These are phyloP conservation scores for Fraxinus anomala DNA, from an alignment of 257 asterid species.

Conservation along the genomic window DNA sequence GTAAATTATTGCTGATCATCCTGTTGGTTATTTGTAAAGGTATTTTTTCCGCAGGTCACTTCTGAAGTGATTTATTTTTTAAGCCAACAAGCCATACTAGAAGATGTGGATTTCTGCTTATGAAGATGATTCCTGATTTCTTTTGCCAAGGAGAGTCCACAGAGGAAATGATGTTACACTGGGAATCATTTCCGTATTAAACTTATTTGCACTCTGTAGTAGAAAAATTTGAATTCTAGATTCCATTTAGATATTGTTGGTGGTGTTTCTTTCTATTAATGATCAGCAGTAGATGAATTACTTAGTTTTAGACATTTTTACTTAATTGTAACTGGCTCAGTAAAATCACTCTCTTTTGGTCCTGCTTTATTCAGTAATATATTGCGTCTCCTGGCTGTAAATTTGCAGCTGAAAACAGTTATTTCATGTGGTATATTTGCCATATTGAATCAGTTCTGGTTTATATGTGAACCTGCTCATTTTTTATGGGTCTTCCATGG, in stretches of 20 bases:
- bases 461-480: too few relatives aligned
- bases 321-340: not conserved
- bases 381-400: not conserved
- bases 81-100: conserved; percentile 32
- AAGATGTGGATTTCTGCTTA: conserved; percentile 21
- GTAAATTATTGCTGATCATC: conserved; percentile 31
- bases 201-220: not conserved
- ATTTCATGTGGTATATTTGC: not conserved
- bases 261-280: not conserved
- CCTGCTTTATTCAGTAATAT: not conserved
- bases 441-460: too few relatives aligned
- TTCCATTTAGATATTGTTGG: conserved; percentile 3
- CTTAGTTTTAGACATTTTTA: conserved; percentile 2
- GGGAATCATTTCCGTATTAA: not conserved
- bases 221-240: not conserved
- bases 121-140: conserved; percentile 37
- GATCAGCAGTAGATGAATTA: not conserved
- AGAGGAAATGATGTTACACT: not conserved
- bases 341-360: not conserved
- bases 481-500: too few relatives aligned
- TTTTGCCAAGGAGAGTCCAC: conserved; percentile 29
- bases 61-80: conserved; percentile 33
- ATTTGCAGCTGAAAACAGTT: not conserved
- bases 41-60: conserved; percentile 31
- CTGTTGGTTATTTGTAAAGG: conserved; percentile 34